Base-by-base conservation (phyloP, 371 early-diverging fungal species). In the Mucor lusitanicus region DNA sequence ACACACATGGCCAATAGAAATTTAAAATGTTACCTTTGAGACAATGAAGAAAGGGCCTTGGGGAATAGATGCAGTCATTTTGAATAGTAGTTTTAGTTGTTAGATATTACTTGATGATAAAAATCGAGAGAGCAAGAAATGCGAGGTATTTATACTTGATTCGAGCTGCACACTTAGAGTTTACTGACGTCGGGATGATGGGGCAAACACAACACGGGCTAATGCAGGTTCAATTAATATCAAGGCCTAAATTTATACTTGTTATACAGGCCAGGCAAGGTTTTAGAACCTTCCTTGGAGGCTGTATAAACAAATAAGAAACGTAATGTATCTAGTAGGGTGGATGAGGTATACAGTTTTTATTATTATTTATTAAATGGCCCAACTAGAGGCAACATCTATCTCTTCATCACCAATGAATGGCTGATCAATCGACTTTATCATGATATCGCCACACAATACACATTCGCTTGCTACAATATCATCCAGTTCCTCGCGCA, bases 401-500 rank as follows among this genome's bases (percentile, higher is more conserved):
- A 68, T 64, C 56, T 89, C 90, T 25, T 86, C 85, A 28, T 67
- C 64, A 5, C 73, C 76, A 40, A 94, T 72, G 67, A 97, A 92
- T 3, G 92, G 91, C 64, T 85, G 79, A 48, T 88, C 90, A 48
- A 95, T 89, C 6, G 87, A 87, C 62, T 88, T 87, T 63, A 96
- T 92, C 91, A 95, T 95, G 35, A 90, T 75, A 62, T 97, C 96
- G 13, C 96, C 95, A 62, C 97, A 97, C 9, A 44, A 88, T 68
- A 77, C 37, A 56, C 67, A 61, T 58, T 70, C 68, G 37, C 65
- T 65, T 35, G 73, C 66, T 28, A 68, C 55, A 25, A 69, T 67
- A 46, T 65, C 58, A 62, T 68, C 69, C 48, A 75, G 27, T 48
- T 69, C 56, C 62, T 71, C 67, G 33, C 73, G 70, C 9, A 80